These are phyloP conservation scores for Pleurotus tuber-regium DNA, from an alignment of 768 basidiomycete species.

Conservation along the genomic window DNA sequence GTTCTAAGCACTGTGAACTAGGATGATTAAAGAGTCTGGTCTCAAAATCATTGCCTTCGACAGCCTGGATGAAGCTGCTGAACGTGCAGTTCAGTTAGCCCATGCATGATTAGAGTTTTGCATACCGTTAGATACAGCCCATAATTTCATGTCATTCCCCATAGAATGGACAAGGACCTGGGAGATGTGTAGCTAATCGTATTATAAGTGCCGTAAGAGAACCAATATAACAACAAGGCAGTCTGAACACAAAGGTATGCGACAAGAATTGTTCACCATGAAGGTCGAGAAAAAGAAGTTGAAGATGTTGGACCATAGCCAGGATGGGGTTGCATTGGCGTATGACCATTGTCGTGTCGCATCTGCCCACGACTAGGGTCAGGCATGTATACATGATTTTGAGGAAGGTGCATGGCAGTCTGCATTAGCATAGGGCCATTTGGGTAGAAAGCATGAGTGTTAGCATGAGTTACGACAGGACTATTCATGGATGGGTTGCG, in stretches of 20 bases:
- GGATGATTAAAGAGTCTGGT: conserved; percentile 92
- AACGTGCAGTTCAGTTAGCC: conserved; percentile 73
- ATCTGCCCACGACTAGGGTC: conserved; percentile 49
- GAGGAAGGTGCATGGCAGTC: conserved; percentile 39
- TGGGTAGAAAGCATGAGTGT: conserved; percentile 26
- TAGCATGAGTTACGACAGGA: conserved; percentile 66
- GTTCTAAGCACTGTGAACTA: conserved; percentile 30
- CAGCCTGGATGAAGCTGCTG: conserved; percentile 87
- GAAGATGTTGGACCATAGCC: conserved; percentile 41
- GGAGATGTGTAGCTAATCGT: conserved; percentile 23
- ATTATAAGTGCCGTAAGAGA: conserved; percentile 30
- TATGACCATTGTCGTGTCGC: conserved; percentile 46
- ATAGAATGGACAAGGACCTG: conserved; percentile 6
- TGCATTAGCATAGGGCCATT: conserved; percentile 59
- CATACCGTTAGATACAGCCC: conserved; percentile 12
- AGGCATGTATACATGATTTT: conserved; percentile 45
- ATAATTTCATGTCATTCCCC: conserved; percentile 14
- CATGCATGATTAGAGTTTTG: conserved; percentile 33
- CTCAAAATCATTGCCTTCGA: conserved; percentile 94
- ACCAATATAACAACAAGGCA: conserved; percentile 24
- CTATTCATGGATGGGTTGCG: conserved; percentile 64
- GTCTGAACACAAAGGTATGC: conserved; percentile 24
- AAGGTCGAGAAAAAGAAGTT: conserved; percentile 41
- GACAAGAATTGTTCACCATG: conserved; percentile 43
- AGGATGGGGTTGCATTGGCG: conserved; percentile 37